Evolutionary conservation across 2,329 filamentous ascomycete species (phyloP).

Genomic region (Colletotrichum australisinense): DNA sequence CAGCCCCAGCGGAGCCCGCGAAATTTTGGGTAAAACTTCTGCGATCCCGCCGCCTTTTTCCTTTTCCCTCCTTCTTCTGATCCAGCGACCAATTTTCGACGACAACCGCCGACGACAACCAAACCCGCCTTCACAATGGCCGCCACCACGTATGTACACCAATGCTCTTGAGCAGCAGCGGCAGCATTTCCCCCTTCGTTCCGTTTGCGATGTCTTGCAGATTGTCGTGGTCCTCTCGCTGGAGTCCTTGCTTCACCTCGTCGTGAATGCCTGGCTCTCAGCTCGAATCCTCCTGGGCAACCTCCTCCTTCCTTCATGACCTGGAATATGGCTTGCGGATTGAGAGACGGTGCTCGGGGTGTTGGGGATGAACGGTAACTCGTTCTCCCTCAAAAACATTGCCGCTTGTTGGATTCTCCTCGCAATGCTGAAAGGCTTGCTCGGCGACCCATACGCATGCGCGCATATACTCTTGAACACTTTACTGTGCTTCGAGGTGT

Average conservation of each 20-base stretch:
- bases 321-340: conserved; percentile 58
- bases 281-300: conserved; percentile 80
- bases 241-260: conserved; percentile 58
- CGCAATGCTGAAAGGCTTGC: conserved; percentile 42
- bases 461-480: conserved; percentile 64
- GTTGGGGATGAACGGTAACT: conserved; percentile 78
- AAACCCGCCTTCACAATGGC: conserved; percentile 54
- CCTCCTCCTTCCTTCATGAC: conserved; percentile 65
- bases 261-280: conserved; percentile 65
- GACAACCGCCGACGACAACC: conserved; percentile 47
- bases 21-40: conserved; percentile 30
- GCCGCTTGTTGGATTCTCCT: conserved; percentile 59
- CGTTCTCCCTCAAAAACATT: conserved; percentile 84
- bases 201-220: conserved; percentile 68
- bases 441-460: conserved; percentile 47
- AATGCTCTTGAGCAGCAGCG: conserved; percentile 20
- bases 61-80: background rate
- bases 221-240: conserved; percentile 91
- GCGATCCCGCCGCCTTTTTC: background rate
- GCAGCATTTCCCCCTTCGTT: conserved; percentile 49
- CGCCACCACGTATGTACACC: conserved; percentile 64
- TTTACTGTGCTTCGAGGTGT: conserved; percentile 65
- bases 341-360: conserved; percentile 75
- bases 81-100: conserved; percentile 35
- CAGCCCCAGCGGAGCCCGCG: background rate